A percentile compares a stretch with the other conserved stretches of the same genome.
Evolutionary conservation across 2,329 filamentous ascomycete species (phyloP).

Genomic region (Sclerotinia trifoliorum): DNA sequence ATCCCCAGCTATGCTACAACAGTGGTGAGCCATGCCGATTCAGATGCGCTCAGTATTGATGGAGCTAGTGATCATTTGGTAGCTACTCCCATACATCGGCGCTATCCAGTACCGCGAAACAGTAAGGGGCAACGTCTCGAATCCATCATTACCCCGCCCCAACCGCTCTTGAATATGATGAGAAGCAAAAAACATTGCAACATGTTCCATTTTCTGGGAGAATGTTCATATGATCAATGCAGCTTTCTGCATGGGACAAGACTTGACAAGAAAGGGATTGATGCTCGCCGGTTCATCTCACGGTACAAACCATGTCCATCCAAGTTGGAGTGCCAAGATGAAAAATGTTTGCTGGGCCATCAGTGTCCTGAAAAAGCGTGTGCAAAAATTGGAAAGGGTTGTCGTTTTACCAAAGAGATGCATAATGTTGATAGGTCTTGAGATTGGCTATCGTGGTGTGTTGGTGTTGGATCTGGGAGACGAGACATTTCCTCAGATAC

Average conservation of each 20-base stretch:
- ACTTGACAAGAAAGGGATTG: slow-evolving; percentile 24
- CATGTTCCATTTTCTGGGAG: slow-evolving; percentile 2
- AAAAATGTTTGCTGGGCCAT: slow-evolving; percentile 23
- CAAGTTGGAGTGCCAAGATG: slow-evolving; percentile 23
- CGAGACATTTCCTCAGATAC: background rate
- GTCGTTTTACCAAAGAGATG: slow-evolving; percentile 24
- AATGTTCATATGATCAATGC: slow-evolving; percentile 12
- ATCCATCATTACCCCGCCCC: slow-evolving; percentile 20
- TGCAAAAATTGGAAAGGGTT: slow-evolving; percentile 22
- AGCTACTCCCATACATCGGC: background rate
- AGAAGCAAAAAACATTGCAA: slow-evolving; percentile 5
- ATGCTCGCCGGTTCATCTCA: slow-evolving; percentile 24
- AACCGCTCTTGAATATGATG: slow-evolving; percentile 21
- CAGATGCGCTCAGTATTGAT: slow-evolving; percentile 1
- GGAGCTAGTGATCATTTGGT: background rate
- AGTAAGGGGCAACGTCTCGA: slow-evolving; percentile 26
- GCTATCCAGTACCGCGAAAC: slow-evolving; percentile 10
- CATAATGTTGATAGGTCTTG: slow-evolving; percentile 25
- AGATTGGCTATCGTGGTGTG: slow-evolving; percentile 19
- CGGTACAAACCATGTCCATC: slow-evolving; percentile 23
- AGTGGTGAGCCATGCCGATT: background rate
- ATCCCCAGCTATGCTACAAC: slow-evolving; percentile 20
- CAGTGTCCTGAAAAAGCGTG: slow-evolving; percentile 24
- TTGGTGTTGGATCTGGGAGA: slow-evolving; percentile 1
- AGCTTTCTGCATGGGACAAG: slow-evolving; percentile 22